Base-by-base conservation (phyloP, 2,329 filamentous ascomycete genomes). In the Trichoderma lentiforme region DNA sequence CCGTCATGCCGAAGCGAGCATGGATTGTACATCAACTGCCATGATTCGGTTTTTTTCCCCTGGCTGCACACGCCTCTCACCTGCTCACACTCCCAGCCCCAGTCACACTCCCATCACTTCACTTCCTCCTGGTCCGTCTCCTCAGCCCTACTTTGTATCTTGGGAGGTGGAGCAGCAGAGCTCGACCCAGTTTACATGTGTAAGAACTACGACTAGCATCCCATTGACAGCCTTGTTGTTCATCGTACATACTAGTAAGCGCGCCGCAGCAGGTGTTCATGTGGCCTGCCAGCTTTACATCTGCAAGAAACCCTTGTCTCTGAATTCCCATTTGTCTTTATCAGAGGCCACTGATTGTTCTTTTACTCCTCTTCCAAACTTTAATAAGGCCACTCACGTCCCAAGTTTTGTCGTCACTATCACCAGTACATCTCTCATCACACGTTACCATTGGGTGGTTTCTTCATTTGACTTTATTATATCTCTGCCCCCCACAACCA, bases 221-320 rank as follows among this genome's bases (percentile, higher is more conserved):
- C 53, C 64, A 21, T 24, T 32, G 66, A 51, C 47, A 39, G 66
- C 36, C 53, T 61, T 51, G 56, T 30, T 69, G 53, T 43, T 28
- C 57, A 32, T 60, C 36, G 26, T 69, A 51, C 36, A 60, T 60
- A 60, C 57, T 60, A 60, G 57, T 60, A 69, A 51, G 66, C 66
- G 66, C 66, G 66, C 66, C 66, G 53, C 65, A 58, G 65, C 65
- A 68, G 26, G 39, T 70, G 67, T 26, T 56, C 67, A 70, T 70
- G 67, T 70, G 67, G 28, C 57, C 67, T 61, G 39, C 67, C 39
- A 26, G 32, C 32, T 32, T 62, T 15, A 14, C 63, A 56, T 62
- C 53, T 32, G 21, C 58, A 18, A 53, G 26, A 70, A 62, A 51
- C 67, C 57, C 58, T 70, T 62, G 65, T 58, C 63, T 66, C 47